phyloP scores from a whole-genome alignment of 495 filamentous ascomycete species.

The Endocarpon pusillum region DNA sequence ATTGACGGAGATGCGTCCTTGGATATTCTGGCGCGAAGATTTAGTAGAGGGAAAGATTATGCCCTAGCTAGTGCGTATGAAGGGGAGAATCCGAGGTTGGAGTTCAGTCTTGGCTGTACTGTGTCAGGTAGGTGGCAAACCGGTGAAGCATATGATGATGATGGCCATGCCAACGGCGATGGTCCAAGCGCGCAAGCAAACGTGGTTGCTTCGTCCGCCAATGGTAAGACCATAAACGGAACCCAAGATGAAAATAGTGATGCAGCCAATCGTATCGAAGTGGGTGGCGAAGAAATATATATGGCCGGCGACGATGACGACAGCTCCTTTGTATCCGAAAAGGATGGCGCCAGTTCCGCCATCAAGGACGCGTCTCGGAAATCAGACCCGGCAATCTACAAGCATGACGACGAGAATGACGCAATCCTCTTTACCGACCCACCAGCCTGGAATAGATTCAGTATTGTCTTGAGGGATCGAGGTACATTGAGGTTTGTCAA shows the following conservation, averaged over 20 bases:
- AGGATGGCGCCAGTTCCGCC: constrained; percentile 13
- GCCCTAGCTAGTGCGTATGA: constrained; percentile 76
- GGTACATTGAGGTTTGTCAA: constrained; percentile 87
- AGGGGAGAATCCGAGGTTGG: constrained; percentile 60
- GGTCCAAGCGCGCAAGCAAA: constrained; percentile 15
- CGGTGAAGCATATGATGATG: constrained; percentile 38
- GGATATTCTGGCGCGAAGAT: constrained; percentile 61
- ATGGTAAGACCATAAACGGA: constrained; percentile 7
- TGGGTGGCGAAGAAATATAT: constrained; percentile 78
- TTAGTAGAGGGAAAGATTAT: constrained; percentile 77
- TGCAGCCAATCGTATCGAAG: constrained; percentile 20
- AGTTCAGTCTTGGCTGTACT: constrained; percentile 70
- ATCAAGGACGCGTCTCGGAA: constrained; percentile 18
- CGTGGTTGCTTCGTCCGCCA: constrained; percentile 3
- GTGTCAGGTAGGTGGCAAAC: constrained; percentile 71
- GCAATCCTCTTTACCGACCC: constrained; percentile 81
- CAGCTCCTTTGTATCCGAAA: constrained; percentile 25
- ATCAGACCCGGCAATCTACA: constrained; percentile 71
- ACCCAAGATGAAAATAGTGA: constrained; percentile 7
- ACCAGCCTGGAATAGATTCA: constrained; percentile 77
- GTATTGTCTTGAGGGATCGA: constrained; percentile 72
- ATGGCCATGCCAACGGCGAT: constrained; percentile 21
- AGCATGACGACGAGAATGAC: constrained; percentile 67
- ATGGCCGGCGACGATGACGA: constrained; percentile 74
- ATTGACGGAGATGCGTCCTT: constrained; percentile 41